Evolutionary conservation across 148 eudicot species (phyloP).

Genomic region (Amaranthus hypochondriacus): DNA sequence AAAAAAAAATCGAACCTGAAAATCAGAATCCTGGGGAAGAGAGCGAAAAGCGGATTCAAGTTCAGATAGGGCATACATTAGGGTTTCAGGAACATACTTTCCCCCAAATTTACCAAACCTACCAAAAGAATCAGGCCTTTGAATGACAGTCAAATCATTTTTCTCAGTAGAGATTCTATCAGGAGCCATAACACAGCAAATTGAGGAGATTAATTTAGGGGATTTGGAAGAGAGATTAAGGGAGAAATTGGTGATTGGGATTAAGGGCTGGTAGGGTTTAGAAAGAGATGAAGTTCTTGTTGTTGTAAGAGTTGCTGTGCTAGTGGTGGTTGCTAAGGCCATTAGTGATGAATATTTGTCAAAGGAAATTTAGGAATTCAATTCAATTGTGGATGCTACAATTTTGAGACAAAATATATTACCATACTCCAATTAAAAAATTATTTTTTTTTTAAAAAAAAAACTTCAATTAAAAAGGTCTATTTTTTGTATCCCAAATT

Average conservation of each 20-base stretch:
- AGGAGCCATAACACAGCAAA: conserved; percentile 38
- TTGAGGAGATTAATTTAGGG: conserved; percentile 24
- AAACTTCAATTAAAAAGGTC: no score
- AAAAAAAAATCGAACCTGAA: conserved; percentile 50
- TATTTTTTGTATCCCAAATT: no score
- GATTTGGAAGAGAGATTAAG: conserved; percentile 29
- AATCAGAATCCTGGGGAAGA: conserved; percentile 47
- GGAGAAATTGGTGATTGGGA: neutral
- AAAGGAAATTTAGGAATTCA: neutral
- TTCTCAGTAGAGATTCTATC: conserved; percentile 14
- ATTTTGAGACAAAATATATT: no score
- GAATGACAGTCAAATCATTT: conserved; percentile 21
- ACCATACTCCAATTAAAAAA: no score
- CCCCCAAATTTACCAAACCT: conserved; percentile 92
- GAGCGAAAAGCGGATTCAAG: conserved; percentile 67
- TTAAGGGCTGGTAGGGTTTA: conserved; percentile 26
- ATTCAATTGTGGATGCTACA: neutral
- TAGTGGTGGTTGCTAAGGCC: conserved; percentile 43
- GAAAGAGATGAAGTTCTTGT: conserved; percentile 26
- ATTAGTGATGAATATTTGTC: conserved; percentile 19
- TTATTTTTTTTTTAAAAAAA: no score
- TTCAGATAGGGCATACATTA: conserved; percentile 81
- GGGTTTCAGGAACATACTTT: conserved; percentile 90
- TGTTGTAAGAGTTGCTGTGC: conserved; percentile 24
- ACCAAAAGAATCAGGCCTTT: conserved; percentile 79